A percentile compares a stretch with the other conserved stretches of the same genome.
phyloP scores from a whole-genome alignment of 2,329 filamentous ascomycete genomes.

The Fusarium compactum region DNA sequence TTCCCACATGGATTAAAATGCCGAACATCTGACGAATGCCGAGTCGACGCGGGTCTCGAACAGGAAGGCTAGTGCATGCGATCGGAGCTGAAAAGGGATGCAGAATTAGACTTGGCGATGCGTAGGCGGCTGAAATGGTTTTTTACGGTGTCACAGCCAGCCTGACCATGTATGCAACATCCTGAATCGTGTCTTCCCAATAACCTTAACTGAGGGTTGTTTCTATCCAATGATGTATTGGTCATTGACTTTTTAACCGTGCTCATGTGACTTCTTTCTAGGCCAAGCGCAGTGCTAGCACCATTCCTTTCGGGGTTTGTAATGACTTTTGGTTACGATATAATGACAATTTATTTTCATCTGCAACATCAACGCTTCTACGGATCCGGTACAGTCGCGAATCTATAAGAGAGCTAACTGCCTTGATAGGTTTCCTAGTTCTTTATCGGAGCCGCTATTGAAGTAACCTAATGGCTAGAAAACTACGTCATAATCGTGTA shows the following conservation, averaged over 20 bases:
- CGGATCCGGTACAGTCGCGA: neutral
- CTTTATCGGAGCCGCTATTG: neutral
- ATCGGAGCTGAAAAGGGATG: neutral
- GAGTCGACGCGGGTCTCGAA: neutral
- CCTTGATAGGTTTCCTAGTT: neutral
- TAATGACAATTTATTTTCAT: neutral
- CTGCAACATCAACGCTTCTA: neutral
- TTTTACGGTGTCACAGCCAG: neutral
- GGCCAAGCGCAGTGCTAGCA: neutral
- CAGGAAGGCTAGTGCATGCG: neutral
- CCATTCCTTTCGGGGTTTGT: neutral
- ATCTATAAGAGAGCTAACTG: neutral
- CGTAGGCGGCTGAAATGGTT: neutral
- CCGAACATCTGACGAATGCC: neutral
- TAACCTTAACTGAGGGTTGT: neutral
- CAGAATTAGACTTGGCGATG: constrained; percentile 1
- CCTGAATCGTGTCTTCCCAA: neutral
- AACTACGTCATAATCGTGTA: constrained; percentile 18
- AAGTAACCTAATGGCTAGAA: neutral
- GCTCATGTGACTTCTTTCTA: neutral
- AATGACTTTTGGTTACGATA: neutral
- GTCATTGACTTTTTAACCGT: neutral
- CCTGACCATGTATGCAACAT: neutral
- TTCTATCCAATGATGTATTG: neutral
- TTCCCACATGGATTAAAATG: neutral